A percentile compares a stretch with the other conserved stretches of the same genome.
These are phyloP conservation scores for Euphorbia schlechtendalii DNA, from an alignment of 441 rosid genomes.

Conservation along the genomic window DNA sequence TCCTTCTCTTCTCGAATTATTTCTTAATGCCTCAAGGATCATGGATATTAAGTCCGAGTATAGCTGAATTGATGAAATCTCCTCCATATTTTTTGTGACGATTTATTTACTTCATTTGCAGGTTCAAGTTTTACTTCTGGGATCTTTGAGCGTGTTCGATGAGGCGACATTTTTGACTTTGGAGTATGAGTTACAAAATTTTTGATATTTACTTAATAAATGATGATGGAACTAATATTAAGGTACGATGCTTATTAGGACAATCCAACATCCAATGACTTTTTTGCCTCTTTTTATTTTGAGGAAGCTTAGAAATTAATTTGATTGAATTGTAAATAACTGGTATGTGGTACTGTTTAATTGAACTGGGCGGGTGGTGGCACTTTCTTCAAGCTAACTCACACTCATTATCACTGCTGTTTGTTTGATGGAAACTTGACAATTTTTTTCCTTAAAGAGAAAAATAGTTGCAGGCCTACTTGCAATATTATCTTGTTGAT, in stretches of 20 bases:
- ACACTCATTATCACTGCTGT: background rate
- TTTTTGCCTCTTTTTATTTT: constrained; percentile 7
- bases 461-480: background rate
- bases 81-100: constrained; percentile 10
- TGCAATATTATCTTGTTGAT: background rate
- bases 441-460: background rate
- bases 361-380: constrained; percentile 8
- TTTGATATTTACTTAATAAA: constrained; percentile 21
- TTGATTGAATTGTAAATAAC: constrained; percentile 33
- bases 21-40: no score
- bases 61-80: constrained; percentile 2
- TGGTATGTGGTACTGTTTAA: constrained; percentile 3
- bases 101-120: constrained; percentile 23
- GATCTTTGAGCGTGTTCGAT: constrained; percentile 1
- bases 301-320: constrained; percentile 20
- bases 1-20: background rate
- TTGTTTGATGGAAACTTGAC: background rate
- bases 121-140: constrained; percentile 19
- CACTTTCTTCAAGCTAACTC: constrained; percentile 1
- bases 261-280: constrained; percentile 19
- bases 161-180: constrained; percentile 31
- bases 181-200: constrained; percentile 21
- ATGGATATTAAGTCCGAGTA: no score
- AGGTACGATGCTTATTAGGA: constrained; percentile 5
- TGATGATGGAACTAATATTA: background rate